Evolutionary conservation across 225 moss, liverwort and hornwort genomes (phyloP), one percentile per base, ranked within the genome.

Genomic region (Polytrichum formosum): DNA sequence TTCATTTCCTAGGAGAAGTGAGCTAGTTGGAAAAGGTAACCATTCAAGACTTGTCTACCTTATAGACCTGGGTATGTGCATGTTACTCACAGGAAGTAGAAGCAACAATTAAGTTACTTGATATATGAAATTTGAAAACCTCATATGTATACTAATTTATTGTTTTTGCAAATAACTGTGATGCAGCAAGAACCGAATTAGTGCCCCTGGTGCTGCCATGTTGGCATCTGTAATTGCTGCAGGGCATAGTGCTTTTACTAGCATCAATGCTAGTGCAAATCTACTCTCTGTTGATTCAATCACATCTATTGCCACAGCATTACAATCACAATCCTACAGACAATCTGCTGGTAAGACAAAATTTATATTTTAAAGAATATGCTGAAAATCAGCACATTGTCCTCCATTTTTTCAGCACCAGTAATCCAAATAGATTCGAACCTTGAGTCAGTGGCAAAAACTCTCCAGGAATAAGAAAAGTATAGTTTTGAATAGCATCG

Each of bases 241-340:
- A 66, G 84, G 80, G 53, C 54, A 66, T 28, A 77, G 77, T 77
- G 77, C 65, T 74, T 69, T 84, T 54, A 70, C 61, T 53, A 84
- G 72, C 80, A 84, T 80, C 25, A 74, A 84, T 80, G 77, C 77
- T 5, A 84, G 69, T 53, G 72, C 72, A 71, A 84, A 84, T 65
- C 58, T 80, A 26, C 72, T 84, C 27, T 74, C 77, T 59, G 66
- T 68, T 53, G 56, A 77, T 19, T 84, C 80, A 53, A 80, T 84
- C 30, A 72, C 35, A 68, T 77, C 74, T 67, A 77, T 80, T 56
- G 72, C 66, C 55, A 75, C 54, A 69, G 66, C 68, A 30, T 65
- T 84, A 53, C 72, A 72, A 69, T 80, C 77, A 74, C 71, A 80
- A 71, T 0, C 53, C 10, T 72, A 74, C 63, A 72, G 71, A 77